Conservation (phyloP, 345 rosid species). For the Ailanthus altissimus region DNA sequence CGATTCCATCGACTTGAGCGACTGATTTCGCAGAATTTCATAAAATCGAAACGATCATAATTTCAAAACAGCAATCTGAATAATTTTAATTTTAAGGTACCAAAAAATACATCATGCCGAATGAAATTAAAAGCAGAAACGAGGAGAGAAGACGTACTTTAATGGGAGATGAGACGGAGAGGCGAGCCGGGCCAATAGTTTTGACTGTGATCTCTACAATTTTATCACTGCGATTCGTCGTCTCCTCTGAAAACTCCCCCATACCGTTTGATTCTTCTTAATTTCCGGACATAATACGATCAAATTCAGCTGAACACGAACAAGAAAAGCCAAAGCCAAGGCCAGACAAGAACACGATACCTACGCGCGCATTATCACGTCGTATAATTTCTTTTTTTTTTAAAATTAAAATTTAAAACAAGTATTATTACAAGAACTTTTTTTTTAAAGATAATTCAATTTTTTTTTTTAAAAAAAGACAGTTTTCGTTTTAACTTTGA, state of each 20-base stretch:
- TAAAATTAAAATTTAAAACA: not conserved
- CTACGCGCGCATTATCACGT: not conserved
- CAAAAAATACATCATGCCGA: too few species aligned
- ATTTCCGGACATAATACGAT: not conserved
- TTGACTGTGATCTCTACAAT: conserved; percentile 43
- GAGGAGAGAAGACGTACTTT: conserved; percentile 33
- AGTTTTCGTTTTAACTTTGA: too few species aligned
- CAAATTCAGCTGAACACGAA: not conserved
- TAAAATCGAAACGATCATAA: not conserved
- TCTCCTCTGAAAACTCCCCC: conserved; percentile 20
- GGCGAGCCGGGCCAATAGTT: conserved; percentile 76
- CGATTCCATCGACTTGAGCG: not conserved
- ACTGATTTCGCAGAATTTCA: not conserved
- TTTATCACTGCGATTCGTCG: not conserved
- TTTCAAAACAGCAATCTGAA: not conserved
- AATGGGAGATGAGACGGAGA: conserved; percentile 56
- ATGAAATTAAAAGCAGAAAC: too few species aligned
- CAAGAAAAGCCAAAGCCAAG: not conserved
- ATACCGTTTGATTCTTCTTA: not conserved
- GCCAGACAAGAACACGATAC: not conserved
- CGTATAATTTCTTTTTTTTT: not conserved
- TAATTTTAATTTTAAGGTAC: not conserved
- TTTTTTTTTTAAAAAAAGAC: too few species aligned
- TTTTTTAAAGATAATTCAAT: too few species aligned
- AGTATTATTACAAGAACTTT: too few species aligned